Conservation (phyloP, 163 green algal genomes). For the Scenedesmus sp. region DNA sequence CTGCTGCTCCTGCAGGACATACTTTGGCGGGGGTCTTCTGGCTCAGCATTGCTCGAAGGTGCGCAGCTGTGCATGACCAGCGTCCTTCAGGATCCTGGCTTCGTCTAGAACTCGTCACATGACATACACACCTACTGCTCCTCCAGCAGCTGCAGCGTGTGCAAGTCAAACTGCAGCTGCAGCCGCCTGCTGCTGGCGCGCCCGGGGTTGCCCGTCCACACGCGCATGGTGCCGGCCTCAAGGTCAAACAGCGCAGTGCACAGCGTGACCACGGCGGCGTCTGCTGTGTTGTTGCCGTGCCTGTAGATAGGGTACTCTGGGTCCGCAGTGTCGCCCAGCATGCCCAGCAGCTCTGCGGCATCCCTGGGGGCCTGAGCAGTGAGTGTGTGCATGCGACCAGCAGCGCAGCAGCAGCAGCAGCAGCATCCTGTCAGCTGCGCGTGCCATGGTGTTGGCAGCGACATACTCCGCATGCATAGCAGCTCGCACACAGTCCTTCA, state of each 20-base stretch:
- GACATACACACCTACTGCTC: neutral
- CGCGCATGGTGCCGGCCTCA: neutral
- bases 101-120: neutral
- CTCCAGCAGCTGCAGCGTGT: conserved; percentile 6
- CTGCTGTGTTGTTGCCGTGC: neutral
- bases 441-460: no score
- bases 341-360: conserved; percentile 13
- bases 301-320: conserved; percentile 50
- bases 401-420: neutral
- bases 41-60: no score
- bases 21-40: no score
- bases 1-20: no score
- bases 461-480: no score
- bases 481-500: no score
- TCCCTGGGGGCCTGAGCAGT: neutral
- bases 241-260: conserved; percentile 55
- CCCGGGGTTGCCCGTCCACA: conserved; percentile 47
- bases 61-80: no score
- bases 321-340: conserved; percentile 49
- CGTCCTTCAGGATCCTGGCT: no score
- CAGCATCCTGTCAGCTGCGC: no score
- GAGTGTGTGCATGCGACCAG: neutral
- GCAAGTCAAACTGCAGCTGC: conserved; percentile 17
- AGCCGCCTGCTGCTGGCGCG: neutral
- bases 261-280: neutral